Evolutionary conservation across 1,139 yeast genomes (phyloP), one percentile per base, ranked within the genome.

Genomic region (Debaryomycetaceae sp.): DNA sequence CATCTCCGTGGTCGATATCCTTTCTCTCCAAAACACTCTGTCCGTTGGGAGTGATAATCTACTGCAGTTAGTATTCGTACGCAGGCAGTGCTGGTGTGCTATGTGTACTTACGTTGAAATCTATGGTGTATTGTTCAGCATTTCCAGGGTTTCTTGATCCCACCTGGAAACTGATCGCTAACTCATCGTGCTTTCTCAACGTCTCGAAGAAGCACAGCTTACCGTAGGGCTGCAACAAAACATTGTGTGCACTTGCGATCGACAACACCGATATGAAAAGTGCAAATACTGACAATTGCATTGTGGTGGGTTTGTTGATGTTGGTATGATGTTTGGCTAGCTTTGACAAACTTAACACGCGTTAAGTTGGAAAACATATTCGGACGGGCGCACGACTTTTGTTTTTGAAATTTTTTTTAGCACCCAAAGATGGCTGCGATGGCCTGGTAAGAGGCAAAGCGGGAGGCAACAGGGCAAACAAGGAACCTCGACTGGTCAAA

Each of bases 151-250:
- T 85, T 67, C 97, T 81, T 59, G 93, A 89, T 50, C 98, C 98
- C 41, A 88, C 95, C 70, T 93, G 99, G 79, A 86, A 93, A 43
- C 90, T 79, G 49, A 93, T 84, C 23, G 96, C 87, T 57, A 93
- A 74, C 65, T 87, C 91, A 68, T 93, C 99, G 54, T 88, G 87
- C 56, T 76, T 76, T 62, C 83, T 87, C 69, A 93, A 77, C 47
- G 77, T 77, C 64, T 93, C 99, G 59, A 78, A 88, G 68, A 89
- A 93, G 68, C 99, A 93, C 63, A 87, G 86, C 60, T 85, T 85
- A 33, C 96, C 95, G 58, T 85, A 76, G 24, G 97, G 83, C n/a
- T 91, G 87, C 47, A 90, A 72, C 51, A 87, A 74, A 39, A 88
- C 93, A 56, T 87, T 89, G 66, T 89, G 97, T 1, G 95, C 95